Conservation (phyloP, 2,329 filamentous ascomycete species). For the Emergomyces africanus region DNA sequence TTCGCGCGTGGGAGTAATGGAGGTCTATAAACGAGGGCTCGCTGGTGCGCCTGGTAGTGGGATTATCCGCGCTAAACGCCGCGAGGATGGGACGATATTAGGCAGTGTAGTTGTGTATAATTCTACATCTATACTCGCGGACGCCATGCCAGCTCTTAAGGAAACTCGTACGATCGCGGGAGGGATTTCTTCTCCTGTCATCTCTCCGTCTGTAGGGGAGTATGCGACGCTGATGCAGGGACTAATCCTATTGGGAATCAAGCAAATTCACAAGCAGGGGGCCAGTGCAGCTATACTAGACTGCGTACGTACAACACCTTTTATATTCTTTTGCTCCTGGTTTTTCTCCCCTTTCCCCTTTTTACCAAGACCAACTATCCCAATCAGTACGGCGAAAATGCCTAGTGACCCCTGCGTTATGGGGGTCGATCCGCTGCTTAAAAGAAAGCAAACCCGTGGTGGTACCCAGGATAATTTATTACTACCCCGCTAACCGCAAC, state of each 20-base stretch:
- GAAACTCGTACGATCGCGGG: conserved; percentile 47
- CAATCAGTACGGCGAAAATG: background rate
- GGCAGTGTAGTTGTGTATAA: conserved; percentile 73
- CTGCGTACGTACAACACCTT: conserved; percentile 47
- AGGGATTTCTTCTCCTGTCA: conserved; percentile 68
- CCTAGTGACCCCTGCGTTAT: background rate
- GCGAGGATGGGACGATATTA: conserved; percentile 53
- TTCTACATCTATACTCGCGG: conserved; percentile 52
- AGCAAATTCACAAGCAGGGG: conserved; percentile 69
- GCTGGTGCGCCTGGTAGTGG: conserved; percentile 59
- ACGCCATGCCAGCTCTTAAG: conserved; percentile 56
- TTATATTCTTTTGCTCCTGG: background rate
- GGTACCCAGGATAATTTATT: background rate
- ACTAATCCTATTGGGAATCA: conserved; percentile 64
- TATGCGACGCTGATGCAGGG: conserved; percentile 66
- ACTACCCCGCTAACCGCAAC: background rate
- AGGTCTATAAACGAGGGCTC: conserved; percentile 67
- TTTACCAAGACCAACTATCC: conserved; percentile 14
- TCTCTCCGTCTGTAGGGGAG: conserved; percentile 53
- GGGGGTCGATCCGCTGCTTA: background rate
- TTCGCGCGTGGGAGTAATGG: conserved; percentile 62
- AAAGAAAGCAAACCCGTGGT: background rate
- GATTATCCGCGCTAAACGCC: conserved; percentile 68
- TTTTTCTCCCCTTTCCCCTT: background rate
- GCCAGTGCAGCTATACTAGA: conserved; percentile 61